These are phyloP conservation scores for Scedosporium dehoogii DNA, from an alignment of 2,329 filamentous ascomycete species.

Conservation along the genomic window DNA sequence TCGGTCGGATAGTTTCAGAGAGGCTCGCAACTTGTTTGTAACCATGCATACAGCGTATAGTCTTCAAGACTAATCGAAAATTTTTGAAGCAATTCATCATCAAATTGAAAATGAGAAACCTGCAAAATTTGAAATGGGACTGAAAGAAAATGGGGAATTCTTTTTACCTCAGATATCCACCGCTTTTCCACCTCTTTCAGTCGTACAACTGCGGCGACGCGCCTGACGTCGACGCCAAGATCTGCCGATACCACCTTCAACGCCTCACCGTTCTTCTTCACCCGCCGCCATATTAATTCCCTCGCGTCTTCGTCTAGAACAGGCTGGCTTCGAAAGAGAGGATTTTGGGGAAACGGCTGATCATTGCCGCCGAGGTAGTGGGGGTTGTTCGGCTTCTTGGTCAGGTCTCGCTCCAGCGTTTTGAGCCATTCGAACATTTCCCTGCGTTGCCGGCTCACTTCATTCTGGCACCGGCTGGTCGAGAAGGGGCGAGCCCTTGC, in stretches of 20 bases:
- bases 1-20: conserved; percentile 43
- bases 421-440: conserved; percentile 29
- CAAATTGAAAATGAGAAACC: conserved; percentile 8
- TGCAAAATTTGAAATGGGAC: conserved; percentile 3
- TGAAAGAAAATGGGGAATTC: conserved; percentile 5
- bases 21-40: conserved; percentile 69
- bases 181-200: conserved; percentile 79
- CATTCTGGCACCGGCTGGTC: conserved; percentile 26
- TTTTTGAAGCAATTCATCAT: conserved; percentile 56
- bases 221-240: conserved; percentile 68
- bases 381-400: background rate
- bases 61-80: conserved; percentile 99
- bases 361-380: conserved; percentile 28
- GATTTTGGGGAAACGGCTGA: conserved; percentile 67
- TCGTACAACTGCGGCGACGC: conserved; percentile 76
- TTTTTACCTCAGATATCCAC: conserved; percentile 64
- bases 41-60: conserved; percentile 78
- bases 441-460: conserved; percentile 25
- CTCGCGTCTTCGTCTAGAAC: conserved; percentile 66
- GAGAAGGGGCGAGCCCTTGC: conserved; percentile 23
- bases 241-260: conserved; percentile 70
- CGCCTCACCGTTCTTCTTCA: conserved; percentile 55
- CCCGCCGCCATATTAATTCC: conserved; percentile 62
- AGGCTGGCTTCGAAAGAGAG: conserved; percentile 56
- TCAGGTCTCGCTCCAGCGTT: conserved; percentile 9